phyloP scores from a whole-genome alignment of 768 basidiomycete genomes.

The Dictyophora rubrovolvata region DNA sequence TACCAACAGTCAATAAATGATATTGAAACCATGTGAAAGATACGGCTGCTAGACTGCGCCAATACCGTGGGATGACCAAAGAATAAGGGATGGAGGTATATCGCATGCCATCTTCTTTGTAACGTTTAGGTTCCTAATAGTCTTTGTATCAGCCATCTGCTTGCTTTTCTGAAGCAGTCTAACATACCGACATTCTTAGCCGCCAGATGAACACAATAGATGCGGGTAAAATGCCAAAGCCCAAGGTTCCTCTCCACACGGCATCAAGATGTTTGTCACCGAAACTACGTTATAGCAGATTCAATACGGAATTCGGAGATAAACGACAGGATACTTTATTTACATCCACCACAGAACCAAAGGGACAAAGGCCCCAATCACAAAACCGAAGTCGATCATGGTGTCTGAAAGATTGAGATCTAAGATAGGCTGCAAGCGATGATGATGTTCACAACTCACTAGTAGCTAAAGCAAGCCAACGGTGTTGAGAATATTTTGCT shows the following conservation, averaged over 20 bases:
- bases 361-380: conserved; percentile 70
- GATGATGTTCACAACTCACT: conserved; percentile 39
- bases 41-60: conserved; percentile 62
- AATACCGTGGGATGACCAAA: conserved; percentile 73
- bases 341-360: conserved; percentile 86
- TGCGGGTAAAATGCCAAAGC: conserved; percentile 72
- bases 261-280: conserved; percentile 1
- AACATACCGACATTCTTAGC: conserved; percentile 48
- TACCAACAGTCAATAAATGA: too few relatives aligned
- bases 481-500: conserved; percentile 23
- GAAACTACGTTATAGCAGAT: neutral
- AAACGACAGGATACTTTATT: conserved; percentile 16
- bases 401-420: conserved; percentile 35
- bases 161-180: neutral
- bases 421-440: neutral
- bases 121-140: conserved; percentile 51
- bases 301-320: too few relatives aligned
- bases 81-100: conserved; percentile 60
- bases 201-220: conserved; percentile 80
- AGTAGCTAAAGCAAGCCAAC: conserved; percentile 36
- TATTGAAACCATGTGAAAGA: conserved; percentile 56
- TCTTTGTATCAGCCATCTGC: neutral
- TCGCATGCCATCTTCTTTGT: conserved; percentile 73
- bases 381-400: conserved; percentile 84
- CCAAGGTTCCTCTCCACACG: conserved; percentile 15